Evolutionary conservation across 2,329 filamentous ascomycete species (phyloP).

Genomic region (Colletotrichum karsti): DNA sequence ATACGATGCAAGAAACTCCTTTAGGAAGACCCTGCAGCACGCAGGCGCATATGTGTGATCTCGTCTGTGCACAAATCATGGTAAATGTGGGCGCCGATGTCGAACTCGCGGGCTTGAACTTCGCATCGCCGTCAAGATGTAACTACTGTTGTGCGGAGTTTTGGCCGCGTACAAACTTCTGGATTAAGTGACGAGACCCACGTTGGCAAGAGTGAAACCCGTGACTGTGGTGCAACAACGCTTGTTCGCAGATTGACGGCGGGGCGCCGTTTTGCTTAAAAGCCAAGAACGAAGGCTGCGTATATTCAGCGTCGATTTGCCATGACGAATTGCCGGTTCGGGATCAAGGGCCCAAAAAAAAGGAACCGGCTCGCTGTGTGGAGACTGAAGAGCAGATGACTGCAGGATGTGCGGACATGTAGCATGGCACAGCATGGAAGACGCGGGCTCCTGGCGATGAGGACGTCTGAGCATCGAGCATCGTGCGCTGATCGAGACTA

Average conservation of each 20-base stretch:
- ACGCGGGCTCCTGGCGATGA: neutral
- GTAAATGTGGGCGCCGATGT: neutral
- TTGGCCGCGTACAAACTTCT: neutral
- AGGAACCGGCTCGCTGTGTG: neutral
- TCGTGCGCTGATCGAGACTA: constrained; percentile 21
- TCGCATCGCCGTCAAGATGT: neutral
- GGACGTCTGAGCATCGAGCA: constrained; percentile 10
- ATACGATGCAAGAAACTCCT: neutral
- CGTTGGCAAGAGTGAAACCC: constrained; percentile 15
- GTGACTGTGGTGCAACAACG: constrained; percentile 3
- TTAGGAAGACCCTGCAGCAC: neutral
- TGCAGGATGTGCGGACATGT: too few species aligned
- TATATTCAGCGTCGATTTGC: neutral
- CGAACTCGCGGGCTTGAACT: neutral
- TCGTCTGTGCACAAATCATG: neutral
- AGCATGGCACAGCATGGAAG: neutral
- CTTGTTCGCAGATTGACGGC: constrained; percentile 2
- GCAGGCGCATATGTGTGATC: neutral
- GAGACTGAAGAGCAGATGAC: neutral
- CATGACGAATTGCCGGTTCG: neutral
- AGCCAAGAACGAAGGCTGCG: neutral
- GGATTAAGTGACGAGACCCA: neutral
- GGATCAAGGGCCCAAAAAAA: constrained; percentile 7
- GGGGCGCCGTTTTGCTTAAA: neutral
- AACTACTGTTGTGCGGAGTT: neutral